Conservation (phyloP, 1,284 basidiomycete species). For the Irpex lacteus region DNA sequence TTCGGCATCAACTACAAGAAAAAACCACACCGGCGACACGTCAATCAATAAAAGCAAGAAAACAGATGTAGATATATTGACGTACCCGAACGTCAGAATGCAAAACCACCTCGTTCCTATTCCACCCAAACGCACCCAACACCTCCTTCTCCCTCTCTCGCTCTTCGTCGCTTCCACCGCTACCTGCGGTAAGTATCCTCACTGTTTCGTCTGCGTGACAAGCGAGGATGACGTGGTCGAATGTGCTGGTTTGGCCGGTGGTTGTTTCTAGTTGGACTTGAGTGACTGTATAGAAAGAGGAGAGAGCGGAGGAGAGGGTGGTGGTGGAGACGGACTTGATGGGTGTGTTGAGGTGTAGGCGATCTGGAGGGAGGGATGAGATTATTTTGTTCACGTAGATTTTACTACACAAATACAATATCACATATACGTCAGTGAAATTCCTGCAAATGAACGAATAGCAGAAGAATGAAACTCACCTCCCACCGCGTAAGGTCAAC, state of each 20-base stretch:
- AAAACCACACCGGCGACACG: no score
- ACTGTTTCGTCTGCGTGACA: conserved; percentile 73
- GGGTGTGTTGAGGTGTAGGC: conserved; percentile 61
- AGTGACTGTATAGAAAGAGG: neutral
- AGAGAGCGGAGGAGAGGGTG: conserved; percentile 8
- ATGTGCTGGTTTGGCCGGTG: conserved; percentile 41
- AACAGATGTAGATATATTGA: no score
- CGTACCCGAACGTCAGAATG: conserved; percentile 61
- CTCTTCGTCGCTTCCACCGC: conserved; percentile 26
- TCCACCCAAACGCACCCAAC: conserved; percentile 65
- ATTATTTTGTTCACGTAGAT: conserved; percentile 67
- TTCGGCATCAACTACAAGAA: conserved; percentile 73
- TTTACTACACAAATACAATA: conserved; percentile 37
- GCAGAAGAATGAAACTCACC: conserved; percentile 43
- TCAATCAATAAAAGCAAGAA: no score
- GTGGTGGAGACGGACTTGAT: conserved; percentile 38
- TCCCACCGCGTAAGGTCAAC: conserved; percentile 76
- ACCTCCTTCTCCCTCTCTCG: conserved; percentile 56
- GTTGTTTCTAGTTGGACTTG: conserved; percentile 43
- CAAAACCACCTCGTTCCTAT: conserved; percentile 65
- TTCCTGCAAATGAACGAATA: neutral
- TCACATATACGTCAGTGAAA: neutral
- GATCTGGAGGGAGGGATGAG: conserved; percentile 46
- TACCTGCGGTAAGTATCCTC: conserved; percentile 54
- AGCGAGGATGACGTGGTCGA: conserved; percentile 79